These are phyloP conservation scores for Pinus taeda DNA, from an alignment of 75 land plant genomes.

Conservation along the genomic window DNA sequence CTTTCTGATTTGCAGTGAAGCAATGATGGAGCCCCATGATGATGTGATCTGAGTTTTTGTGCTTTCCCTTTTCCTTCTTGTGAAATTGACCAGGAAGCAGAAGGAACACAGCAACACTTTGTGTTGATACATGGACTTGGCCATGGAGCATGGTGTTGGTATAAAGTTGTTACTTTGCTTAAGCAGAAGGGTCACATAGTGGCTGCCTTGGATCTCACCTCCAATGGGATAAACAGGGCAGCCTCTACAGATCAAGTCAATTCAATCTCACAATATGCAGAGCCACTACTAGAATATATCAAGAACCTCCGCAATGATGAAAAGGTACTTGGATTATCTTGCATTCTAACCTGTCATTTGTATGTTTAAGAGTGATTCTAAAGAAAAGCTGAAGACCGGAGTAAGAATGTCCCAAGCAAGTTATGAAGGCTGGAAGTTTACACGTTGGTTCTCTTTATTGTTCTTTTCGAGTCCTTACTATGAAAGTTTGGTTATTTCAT, in stretches of 20 bases:
- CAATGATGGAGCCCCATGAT: background rate
- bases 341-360: too few species aligned
- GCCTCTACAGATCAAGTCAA: constrained; percentile 4
- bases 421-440: too few species aligned
- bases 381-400: too few species aligned
- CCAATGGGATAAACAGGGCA: constrained; percentile 9
- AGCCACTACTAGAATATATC: constrained; percentile 17
- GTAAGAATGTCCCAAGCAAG: too few species aligned
- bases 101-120: constrained; percentile 15
- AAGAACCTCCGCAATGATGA: background rate
- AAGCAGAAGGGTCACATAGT: constrained; percentile 21
- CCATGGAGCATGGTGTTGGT: constrained; percentile 60
- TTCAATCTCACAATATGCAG: background rate
- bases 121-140: constrained; percentile 42
- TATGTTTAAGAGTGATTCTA: too few species aligned
- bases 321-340: background rate
- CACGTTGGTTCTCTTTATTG: too few species aligned
- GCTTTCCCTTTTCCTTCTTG: too few species aligned
- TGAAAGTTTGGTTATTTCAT: too few species aligned
- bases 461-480: too few species aligned
- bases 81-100: too few species aligned
- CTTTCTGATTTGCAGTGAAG: background rate
- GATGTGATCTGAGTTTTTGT: too few species aligned
- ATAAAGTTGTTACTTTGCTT: constrained; percentile 21
- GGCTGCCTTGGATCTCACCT: constrained; percentile 22